Evolutionary conservation across 148 eudicot genomes (phyloP).

Genomic region (Chenopodium berlandieri): DNA sequence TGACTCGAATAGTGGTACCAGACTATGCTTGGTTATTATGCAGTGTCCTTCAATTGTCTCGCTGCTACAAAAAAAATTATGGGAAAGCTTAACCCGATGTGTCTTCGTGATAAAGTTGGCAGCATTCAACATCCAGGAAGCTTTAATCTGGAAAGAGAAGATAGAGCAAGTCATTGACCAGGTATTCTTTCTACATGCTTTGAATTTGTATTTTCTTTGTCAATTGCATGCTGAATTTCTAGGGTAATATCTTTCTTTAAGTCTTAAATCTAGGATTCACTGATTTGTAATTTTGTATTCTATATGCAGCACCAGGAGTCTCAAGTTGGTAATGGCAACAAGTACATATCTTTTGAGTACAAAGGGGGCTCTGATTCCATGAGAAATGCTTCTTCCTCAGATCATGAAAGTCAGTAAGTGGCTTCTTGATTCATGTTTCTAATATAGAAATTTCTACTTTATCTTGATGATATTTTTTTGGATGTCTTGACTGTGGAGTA

Average conservation of each 20-base stretch:
- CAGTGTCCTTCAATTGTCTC: constrained; percentile 15
- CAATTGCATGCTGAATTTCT: neutral
- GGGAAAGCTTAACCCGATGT: constrained; percentile 24
- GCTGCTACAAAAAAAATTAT: constrained; percentile 3
- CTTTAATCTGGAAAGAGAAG: constrained; percentile 95
- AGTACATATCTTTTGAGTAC: constrained; percentile 76
- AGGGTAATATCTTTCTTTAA: neutral
- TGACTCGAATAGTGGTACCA: constrained; percentile 14
- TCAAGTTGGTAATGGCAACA: constrained; percentile 72
- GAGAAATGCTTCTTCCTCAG: constrained; percentile 91
- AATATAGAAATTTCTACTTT: neutral
- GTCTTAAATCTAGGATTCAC: constrained; percentile 12
- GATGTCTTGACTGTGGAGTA: neutral
- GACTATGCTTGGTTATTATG: constrained; percentile 10
- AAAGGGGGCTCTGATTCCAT: constrained; percentile 77
- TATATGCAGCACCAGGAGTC: constrained; percentile 90
- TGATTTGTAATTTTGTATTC: neutral
- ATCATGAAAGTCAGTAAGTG: constrained; percentile 99
- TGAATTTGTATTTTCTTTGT: constrained; percentile 11
- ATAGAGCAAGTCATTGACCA: constrained; percentile 94
- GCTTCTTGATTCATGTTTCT: constrained; percentile 23
- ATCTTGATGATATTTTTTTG: neutral
- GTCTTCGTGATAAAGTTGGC: constrained; percentile 74
- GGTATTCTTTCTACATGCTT: constrained; percentile 39
- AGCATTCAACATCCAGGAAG: constrained; percentile 99